Evolutionary conservation across 2,329 filamentous ascomycete genomes (phyloP).

Genomic region (Amesomyces nigricolor): DNA sequence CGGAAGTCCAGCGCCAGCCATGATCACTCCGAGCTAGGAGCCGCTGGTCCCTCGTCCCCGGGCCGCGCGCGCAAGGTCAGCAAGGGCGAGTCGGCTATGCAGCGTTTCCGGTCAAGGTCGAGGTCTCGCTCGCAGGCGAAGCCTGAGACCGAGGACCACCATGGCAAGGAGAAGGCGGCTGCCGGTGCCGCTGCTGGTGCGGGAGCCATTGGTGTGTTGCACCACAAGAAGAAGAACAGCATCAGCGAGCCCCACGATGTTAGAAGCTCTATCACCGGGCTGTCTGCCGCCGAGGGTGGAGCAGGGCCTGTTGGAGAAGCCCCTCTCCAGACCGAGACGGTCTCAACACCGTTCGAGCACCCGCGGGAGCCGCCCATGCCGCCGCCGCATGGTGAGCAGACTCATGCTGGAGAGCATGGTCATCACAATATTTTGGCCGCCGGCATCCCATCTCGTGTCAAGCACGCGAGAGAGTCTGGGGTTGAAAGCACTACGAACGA

Average conservation of each 20-base stretch:
- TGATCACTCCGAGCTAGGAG: neutral
- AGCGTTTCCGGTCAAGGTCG: neutral
- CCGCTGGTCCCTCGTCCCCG: neutral
- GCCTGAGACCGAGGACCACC: neutral
- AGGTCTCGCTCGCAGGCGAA: neutral
- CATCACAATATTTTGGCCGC: neutral
- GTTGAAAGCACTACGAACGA: neutral
- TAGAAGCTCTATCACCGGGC: neutral
- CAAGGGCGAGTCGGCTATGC: constrained; percentile 2
- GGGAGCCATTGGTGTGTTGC: constrained; percentile 14
- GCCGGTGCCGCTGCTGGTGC: constrained; percentile 18
- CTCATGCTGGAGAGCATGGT: neutral
- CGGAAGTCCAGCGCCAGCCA: constrained; percentile 1
- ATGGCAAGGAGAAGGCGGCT: constrained; percentile 18
- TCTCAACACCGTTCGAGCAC: constrained; percentile 20
- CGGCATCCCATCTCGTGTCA: neutral
- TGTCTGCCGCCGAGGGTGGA: neutral
- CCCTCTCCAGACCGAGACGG: neutral
- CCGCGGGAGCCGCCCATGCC: constrained; percentile 17
- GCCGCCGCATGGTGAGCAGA: neutral
- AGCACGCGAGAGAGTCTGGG: neutral
- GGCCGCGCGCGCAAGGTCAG: constrained; percentile 12
- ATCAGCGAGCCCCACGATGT: neutral
- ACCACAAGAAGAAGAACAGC: constrained; percentile 16
- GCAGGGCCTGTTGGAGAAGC: neutral